A percentile compares a stretch with the other conserved stretches of the same genome.
phyloP scores from a whole-genome alignment of 345 rosid species.

The Hibiscus trionum region DNA sequence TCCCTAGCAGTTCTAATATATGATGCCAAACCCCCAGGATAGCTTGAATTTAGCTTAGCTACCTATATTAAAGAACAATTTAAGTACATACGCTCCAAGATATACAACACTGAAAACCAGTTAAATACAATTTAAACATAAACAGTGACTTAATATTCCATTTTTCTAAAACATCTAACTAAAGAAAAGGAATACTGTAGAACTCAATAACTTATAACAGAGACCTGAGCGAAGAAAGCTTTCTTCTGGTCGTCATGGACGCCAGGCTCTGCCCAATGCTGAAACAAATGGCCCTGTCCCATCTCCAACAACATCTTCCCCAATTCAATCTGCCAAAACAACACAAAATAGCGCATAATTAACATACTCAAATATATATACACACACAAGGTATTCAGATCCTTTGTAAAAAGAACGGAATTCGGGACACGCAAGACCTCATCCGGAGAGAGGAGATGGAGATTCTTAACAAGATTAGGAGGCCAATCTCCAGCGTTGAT shows the following conservation, averaged over 20 bases:
- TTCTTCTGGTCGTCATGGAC: constrained; percentile 56
- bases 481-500: constrained; percentile 32
- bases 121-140: neutral
- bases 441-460: constrained; percentile 33
- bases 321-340: constrained; percentile 51
- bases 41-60: constrained; percentile 62
- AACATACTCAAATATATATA: no score
- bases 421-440: neutral
- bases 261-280: constrained; percentile 72
- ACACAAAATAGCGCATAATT: neutral
- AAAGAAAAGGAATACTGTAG: no score
- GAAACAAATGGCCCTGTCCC: constrained; percentile 70
- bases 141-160: no score
- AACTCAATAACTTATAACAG: no score
- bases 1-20: constrained; percentile 65
- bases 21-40: constrained; percentile 44
- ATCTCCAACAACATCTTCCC: constrained; percentile 60
- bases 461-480: constrained; percentile 57
- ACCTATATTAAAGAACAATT: constrained; percentile 33
- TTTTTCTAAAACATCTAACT: no score
- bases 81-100: neutral
- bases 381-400: no score
- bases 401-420: neutral
- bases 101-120: neutral
- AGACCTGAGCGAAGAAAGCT: constrained; percentile 65